Conservation (phyloP, 225 moss, liverwort and hornwort genomes). For the Anthoceros angustus region DNA sequence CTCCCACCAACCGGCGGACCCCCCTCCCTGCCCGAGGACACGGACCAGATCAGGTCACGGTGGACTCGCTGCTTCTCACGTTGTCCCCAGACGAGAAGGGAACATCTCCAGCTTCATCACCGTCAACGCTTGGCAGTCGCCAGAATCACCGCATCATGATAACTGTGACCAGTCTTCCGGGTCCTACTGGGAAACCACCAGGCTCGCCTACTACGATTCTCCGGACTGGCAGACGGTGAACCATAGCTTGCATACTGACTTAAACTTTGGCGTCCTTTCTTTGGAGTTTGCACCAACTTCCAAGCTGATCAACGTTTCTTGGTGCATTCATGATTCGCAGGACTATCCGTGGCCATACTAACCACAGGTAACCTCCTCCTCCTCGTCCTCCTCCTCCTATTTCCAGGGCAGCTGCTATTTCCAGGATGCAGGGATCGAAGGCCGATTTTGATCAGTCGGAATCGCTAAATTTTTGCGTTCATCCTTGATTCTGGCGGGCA, state of each 20-base stretch:
- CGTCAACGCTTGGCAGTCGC: neutral
- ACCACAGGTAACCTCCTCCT: neutral
- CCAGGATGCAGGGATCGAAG: too few species aligned
- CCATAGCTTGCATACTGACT: too few species aligned
- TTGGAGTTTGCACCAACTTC: too few species aligned
- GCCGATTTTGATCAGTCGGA: too few species aligned
- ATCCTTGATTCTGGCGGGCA: neutral
- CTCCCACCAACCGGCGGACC: neutral
- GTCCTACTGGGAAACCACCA: neutral
- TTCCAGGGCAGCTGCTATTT: too few species aligned
- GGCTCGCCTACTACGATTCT: neutral
- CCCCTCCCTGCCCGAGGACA: neutral
- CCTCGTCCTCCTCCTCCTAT: too few species aligned
- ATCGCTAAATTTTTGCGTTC: too few species aligned
- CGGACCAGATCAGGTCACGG: neutral
- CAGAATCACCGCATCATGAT: neutral
- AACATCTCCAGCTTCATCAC: neutral
- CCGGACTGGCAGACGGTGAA: neutral
- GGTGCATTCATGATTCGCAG: neutral
- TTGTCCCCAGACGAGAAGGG: neutral
- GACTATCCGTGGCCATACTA: neutral
- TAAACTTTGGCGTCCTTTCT: too few species aligned
- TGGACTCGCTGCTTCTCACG: neutral
- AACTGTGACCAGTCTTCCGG: neutral
- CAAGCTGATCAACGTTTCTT: too few species aligned